Evolutionary conservation across 179 eudicot genomes (phyloP).

Genomic region (Corrigiola litoralis): DNA sequence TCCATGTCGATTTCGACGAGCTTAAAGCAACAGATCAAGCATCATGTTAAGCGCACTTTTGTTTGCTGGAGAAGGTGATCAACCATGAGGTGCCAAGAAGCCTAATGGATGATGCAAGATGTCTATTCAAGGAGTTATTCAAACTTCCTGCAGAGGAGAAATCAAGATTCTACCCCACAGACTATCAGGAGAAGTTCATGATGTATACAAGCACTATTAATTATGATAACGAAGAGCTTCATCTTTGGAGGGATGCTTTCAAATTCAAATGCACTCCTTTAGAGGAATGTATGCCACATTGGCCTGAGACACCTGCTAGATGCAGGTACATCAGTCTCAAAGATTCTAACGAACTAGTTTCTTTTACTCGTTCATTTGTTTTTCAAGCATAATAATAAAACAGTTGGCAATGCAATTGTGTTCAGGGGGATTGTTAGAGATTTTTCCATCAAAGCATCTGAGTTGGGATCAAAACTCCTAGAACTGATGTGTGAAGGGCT

Average conservation of each 20-base stretch:
- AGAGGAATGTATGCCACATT: constrained; percentile 26
- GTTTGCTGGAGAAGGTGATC: no score
- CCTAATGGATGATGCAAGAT: constrained; percentile 9
- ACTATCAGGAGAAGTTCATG: neutral
- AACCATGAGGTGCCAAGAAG: neutral
- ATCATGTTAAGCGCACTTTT: no score
- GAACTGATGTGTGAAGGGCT: constrained; percentile 23
- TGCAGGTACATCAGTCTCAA: constrained; percentile 23
- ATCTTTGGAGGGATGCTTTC: constrained; percentile 35
- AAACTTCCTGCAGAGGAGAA: constrained; percentile 18
- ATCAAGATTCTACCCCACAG: neutral
- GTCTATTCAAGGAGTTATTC: constrained; percentile 15
- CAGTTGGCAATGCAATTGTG: neutral
- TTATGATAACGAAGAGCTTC: constrained; percentile 20
- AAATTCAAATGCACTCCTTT: constrained; percentile 26
- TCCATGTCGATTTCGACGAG: no score
- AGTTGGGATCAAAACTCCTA: constrained; percentile 18
- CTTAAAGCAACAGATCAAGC: no score
- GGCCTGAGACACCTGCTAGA: constrained; percentile 41
- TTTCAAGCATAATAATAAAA: neutral
- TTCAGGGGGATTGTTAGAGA: constrained; percentile 6
- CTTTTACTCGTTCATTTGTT: no score
- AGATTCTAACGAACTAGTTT: neutral
- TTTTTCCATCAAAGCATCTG: neutral
- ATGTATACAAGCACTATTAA: constrained; percentile 24